Percentiles rank a stretch among this genome's conserved stretches.
phyloP scores from a whole-genome alignment of 352 stramenopile species.

The Phytopythium litorale region DNA sequence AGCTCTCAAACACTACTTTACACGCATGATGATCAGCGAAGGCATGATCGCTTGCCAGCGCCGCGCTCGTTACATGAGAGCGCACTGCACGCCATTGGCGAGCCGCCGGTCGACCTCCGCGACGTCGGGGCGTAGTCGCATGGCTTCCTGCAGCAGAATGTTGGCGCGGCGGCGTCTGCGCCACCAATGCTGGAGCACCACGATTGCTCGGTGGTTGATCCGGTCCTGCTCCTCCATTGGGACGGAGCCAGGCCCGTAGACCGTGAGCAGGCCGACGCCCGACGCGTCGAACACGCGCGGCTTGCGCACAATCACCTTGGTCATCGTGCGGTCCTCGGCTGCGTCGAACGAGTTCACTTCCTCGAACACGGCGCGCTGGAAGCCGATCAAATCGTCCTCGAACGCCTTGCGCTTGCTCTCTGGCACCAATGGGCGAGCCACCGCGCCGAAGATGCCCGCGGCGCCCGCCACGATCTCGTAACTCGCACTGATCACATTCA shows the following conservation, averaged over 20 bases:
- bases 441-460: slow-evolving; percentile 68
- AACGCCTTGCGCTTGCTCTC: slow-evolving; percentile 74
- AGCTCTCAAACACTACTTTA: not conserved
- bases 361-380: slow-evolving; percentile 85
- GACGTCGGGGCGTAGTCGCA: slow-evolving; percentile 52
- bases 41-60: not conserved
- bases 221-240: slow-evolving; percentile 87
- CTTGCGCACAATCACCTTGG: slow-evolving; percentile 82
- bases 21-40: not conserved
- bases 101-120: slow-evolving; percentile 19
- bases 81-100: slow-evolving; percentile 30
- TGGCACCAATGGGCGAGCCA: slow-evolving; percentile 65
- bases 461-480: slow-evolving; percentile 86
- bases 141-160: slow-evolving; percentile 54
- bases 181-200: slow-evolving; percentile 85
- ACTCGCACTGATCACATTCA: slow-evolving; percentile 88
- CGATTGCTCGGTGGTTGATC: slow-evolving; percentile 77
- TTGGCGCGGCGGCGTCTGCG: slow-evolving; percentile 61
- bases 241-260: slow-evolving; percentile 83
- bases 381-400: slow-evolving; percentile 79
- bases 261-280: slow-evolving; percentile 69
- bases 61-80: not conserved
- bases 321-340: slow-evolving; percentile 84
- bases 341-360: slow-evolving; percentile 87
- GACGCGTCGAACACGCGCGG: slow-evolving; percentile 75